Evolutionary conservation across 164 flowering plant species (phyloP).

Genomic region (Nymphaea colorata): DNA sequence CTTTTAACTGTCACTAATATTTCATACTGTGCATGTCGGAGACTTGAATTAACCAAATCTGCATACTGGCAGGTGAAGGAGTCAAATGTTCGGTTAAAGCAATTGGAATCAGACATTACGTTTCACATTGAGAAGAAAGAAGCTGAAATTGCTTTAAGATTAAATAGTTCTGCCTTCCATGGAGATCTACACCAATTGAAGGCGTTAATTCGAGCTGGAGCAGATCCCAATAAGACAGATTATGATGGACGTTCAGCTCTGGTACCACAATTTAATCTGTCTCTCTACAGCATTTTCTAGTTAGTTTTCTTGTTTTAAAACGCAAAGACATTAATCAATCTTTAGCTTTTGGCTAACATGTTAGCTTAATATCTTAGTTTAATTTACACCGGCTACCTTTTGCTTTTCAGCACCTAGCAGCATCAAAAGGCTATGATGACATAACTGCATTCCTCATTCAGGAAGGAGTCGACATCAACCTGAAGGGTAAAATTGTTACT

Average conservation of each 20-base stretch:
- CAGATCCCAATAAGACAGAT: conserved; percentile 41
- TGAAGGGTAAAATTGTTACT: conserved; percentile 23
- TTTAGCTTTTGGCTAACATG: too few relatives aligned
- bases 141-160: conserved; percentile 35
- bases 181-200: conserved; percentile 44
- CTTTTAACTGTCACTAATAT: too few relatives aligned
- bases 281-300: neutral
- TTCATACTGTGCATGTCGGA: too few relatives aligned
- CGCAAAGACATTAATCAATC: too few relatives aligned
- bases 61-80: conserved; percentile 31
- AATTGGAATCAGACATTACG: conserved; percentile 38
- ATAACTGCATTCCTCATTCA: conserved; percentile 44
- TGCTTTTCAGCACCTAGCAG: conserved; percentile 58
- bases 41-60: too few relatives aligned
- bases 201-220: conserved; percentile 41
- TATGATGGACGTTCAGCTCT: conserved; percentile 53
- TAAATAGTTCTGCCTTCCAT: conserved; percentile 45
- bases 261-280: conserved; percentile 19
- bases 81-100: conserved; percentile 20
- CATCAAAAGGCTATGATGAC: conserved; percentile 65
- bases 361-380: too few relatives aligned
- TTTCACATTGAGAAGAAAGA: conserved; percentile 41
- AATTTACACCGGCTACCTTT: neutral
- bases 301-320: too few relatives aligned
- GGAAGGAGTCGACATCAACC: conserved; percentile 34